Base-by-base conservation (phyloP, 345 rosid genomes). In the Brassica incana region DNA sequence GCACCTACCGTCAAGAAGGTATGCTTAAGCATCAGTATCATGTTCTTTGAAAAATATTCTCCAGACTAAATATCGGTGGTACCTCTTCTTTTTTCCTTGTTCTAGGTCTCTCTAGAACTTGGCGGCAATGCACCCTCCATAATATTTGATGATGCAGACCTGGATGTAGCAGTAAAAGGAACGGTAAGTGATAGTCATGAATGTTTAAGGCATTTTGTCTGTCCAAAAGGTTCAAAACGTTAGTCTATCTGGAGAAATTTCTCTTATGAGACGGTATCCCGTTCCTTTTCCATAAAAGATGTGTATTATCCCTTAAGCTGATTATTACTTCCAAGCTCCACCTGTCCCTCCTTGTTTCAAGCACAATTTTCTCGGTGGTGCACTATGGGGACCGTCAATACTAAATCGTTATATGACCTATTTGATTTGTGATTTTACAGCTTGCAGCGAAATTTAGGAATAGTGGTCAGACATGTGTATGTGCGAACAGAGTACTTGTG, bases 101-200 rank as follows among this genome's bases (percentile, higher is more conserved):
- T 76, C 20, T 81, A 91, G 99, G 71, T 93, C 62, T 93, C 99
- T 80, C 84, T 95, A 78, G 99, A 95, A 85, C 98, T 95, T 63
- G 99, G 97, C 14, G 99, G 99, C 69, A 93, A 93, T 81, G 99
- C 99, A 71, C 99, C 97, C 63, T 95, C 97, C 87, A 95, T 95
- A 77, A 84, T 95, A 75, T 95, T 95, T 87, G 93, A 95, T 83
- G 97, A 91, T 78, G 99, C 99, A 18, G 91, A 93, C 85, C 64
- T 93, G 80, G 95, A 91, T 54, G 98, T 91, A 64, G 98, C 98
- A 62, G 92, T 95, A 36, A 95, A 91, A 84, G 99, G 98, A 88
- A 45, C 91, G n/a, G 99, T 95, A 85, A 85, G 98, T 88, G 74
- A 25, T 32, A 36, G 68, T 35, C 62, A 32, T 35, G 52, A 14